Evolutionary conservation across 108 stramenopile species (phyloP), one percentile per base, ranked within the genome.

Genomic region (Cyclotella baltica): DNA sequence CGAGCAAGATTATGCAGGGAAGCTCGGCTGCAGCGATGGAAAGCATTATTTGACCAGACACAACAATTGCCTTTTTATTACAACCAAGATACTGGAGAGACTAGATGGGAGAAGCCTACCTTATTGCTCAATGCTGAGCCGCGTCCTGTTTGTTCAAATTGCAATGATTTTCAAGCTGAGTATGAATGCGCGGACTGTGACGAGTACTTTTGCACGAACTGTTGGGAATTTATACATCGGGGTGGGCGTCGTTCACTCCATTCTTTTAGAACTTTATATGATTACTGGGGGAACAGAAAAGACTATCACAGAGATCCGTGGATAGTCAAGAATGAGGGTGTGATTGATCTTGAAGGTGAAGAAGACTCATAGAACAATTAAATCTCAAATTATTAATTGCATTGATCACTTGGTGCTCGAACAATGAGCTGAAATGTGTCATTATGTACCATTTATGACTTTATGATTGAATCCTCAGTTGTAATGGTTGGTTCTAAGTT

Each of bases 21-120:
- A 33, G 36, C 76, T 43, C 72, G 80, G 34, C 81, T 75, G 51
- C 76, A 74, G 3, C 48, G 89, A 47, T 93, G 92, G 92, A 91
- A 91, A 70, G 81, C 85, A 28, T 78, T 93, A 78, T 88, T 56
- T 65, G 80, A 84, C 62, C 72, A 78, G 8, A 75, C 84, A 19
- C 68, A 78, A 43, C 72, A 56, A 53, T 53, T 53, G 55, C 28
- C 59, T 8, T 94, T 93, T 66, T 96, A 93, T 80, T 94, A 92
- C 84, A 90, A 92, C 80, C 75, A 87, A 61, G 79, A 86, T 58
- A 91, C 87, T 1, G 94, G 94, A 4, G 94, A 96, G 73, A 89
- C 94, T 19, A 73, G 89, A 19, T 94, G 94, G 92, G 82, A 95
- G 52, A 83, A 88, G 53, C 95, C 93, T 33, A 88, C 92, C 57